Evolutionary conservation across 352 stramenopile genomes (phyloP).

Genomic region (Phytophthora sansomeana): DNA sequence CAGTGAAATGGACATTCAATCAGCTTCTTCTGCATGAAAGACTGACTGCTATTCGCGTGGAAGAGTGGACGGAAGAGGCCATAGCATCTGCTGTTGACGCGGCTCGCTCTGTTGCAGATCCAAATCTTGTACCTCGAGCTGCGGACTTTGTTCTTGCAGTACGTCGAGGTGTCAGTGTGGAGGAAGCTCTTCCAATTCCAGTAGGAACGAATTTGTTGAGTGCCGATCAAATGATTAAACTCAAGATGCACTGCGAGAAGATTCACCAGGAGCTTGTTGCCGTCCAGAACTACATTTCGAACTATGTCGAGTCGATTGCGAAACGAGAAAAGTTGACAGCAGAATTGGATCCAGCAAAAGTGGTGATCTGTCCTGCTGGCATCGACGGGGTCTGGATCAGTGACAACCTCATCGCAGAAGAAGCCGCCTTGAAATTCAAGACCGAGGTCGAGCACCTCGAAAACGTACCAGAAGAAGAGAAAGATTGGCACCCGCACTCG

Average conservation of each 20-base stretch:
- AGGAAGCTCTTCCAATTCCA: slow-evolving; percentile 19
- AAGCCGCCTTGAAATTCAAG: slow-evolving; percentile 40
- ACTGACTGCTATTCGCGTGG: slow-evolving; percentile 19
- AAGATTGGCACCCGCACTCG: slow-evolving; percentile 66
- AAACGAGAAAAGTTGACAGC: slow-evolving; percentile 13
- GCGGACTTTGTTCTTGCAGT: slow-evolving; percentile 22
- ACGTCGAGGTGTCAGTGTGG: slow-evolving; percentile 13
- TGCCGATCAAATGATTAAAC: slow-evolving; percentile 8
- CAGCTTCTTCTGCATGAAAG: slow-evolving; percentile 34
- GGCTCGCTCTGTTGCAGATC: slow-evolving; percentile 4
- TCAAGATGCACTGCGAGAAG: slow-evolving; percentile 30
- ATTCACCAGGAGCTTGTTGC: slow-evolving; percentile 19
- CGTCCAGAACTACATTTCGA: slow-evolving; percentile 19
- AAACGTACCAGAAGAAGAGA: slow-evolving; percentile 46
- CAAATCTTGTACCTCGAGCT: slow-evolving; percentile 10
- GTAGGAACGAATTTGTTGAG: slow-evolving; percentile 9
- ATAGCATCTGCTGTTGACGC: background rate
- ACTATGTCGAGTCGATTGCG: slow-evolving; percentile 18
- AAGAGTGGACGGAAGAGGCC: slow-evolving; percentile 18
- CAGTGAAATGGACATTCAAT: slow-evolving; percentile 31
- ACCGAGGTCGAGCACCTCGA: slow-evolving; percentile 39
- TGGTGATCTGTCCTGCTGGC: slow-evolving; percentile 34
- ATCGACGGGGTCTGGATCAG: slow-evolving; percentile 51
- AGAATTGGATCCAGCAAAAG: background rate
- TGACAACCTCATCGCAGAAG: slow-evolving; percentile 33